Evolutionary conservation across 2,329 filamentous ascomycete genomes (phyloP).

Genomic region (Aspergillus sp.): DNA sequence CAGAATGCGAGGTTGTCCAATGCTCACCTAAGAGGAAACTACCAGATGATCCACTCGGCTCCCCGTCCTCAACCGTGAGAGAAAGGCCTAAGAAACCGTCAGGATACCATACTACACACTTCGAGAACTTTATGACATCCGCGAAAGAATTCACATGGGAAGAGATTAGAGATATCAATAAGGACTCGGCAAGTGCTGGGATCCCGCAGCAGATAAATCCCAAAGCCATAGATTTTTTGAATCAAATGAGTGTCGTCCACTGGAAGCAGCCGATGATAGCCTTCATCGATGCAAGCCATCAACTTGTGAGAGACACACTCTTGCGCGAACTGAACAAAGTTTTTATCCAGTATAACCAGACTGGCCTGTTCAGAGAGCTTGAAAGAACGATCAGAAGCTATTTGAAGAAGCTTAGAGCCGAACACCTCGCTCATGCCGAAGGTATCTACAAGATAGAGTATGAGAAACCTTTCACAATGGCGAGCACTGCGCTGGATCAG

Average conservation of each 20-base stretch:
- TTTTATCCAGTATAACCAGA: constrained; percentile 35
- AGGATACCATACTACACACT: constrained; percentile 20
- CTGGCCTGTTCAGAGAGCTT: constrained; percentile 34
- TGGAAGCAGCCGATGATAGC: constrained; percentile 57
- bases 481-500: constrained; percentile 23
- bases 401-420: constrained; percentile 43
- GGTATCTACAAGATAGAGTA: constrained; percentile 57
- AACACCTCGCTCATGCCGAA: constrained; percentile 45
- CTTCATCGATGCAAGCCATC: constrained; percentile 34
- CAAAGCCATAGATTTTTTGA: constrained; percentile 61
- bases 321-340: constrained; percentile 49
- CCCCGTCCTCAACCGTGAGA: constrained; percentile 1
- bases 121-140: constrained; percentile 22
- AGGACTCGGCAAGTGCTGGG: constrained; percentile 55
- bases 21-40: constrained; percentile 24
- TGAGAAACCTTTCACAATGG: constrained; percentile 58
- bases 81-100: not conserved
- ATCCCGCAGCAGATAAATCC: constrained; percentile 60
- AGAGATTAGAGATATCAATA: constrained; percentile 56
- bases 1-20: constrained; percentile 27
- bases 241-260: constrained; percentile 55
- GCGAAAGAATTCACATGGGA: constrained; percentile 29
- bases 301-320: constrained; percentile 31
- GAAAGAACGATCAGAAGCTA: constrained; percentile 47
- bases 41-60: not conserved